A percentile compares a stretch with the other conserved stretches of the same genome.
Evolutionary conservation across 768 basidiomycete genomes (phyloP).

Genomic region (Rhizopogon salebrosus): DNA sequence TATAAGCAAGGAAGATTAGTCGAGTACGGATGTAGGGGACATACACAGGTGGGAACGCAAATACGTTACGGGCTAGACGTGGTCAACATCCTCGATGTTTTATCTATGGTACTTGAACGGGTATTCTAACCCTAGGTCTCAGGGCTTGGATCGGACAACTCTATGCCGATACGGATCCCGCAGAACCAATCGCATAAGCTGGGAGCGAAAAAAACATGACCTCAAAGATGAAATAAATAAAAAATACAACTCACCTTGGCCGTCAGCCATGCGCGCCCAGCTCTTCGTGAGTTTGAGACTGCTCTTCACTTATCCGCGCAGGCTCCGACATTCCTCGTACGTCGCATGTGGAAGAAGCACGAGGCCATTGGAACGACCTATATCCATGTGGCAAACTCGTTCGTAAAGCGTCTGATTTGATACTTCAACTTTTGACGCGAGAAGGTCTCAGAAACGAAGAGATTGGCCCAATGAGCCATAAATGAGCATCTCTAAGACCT

Average conservation of each 20-base stretch:
- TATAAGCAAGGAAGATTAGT: background rate
- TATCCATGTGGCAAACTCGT: slow-evolving; percentile 81
- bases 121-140: slow-evolving; percentile 76
- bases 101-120: slow-evolving; percentile 97
- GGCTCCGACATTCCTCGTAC: slow-evolving; percentile 72
- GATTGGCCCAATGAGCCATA: slow-evolving; percentile 92
- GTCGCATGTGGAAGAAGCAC: slow-evolving; percentile 81
- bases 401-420: slow-evolving; percentile 66
- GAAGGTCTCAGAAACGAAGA: slow-evolving; percentile 82
- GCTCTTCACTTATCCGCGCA: slow-evolving; percentile 79
- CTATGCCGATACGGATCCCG: slow-evolving; percentile 93
- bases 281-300: slow-evolving; percentile 90
- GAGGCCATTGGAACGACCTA: slow-evolving; percentile 93
- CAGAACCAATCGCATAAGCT: slow-evolving; percentile 92
- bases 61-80: slow-evolving; percentile 96
- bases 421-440: slow-evolving; percentile 52
- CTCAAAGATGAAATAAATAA: background rate
- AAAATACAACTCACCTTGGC: slow-evolving; percentile 58
- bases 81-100: slow-evolving; percentile 84
- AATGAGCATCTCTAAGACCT: slow-evolving; percentile 56
- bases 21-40: slow-evolving; percentile 16
- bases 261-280: slow-evolving; percentile 90
- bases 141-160: slow-evolving; percentile 85
- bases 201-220: slow-evolving; percentile 3
- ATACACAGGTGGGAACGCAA: slow-evolving; percentile 89